These are phyloP conservation scores for Sporothrix inflata DNA, from an alignment of 2,329 filamentous ascomycete genomes.

Conservation along the genomic window DNA sequence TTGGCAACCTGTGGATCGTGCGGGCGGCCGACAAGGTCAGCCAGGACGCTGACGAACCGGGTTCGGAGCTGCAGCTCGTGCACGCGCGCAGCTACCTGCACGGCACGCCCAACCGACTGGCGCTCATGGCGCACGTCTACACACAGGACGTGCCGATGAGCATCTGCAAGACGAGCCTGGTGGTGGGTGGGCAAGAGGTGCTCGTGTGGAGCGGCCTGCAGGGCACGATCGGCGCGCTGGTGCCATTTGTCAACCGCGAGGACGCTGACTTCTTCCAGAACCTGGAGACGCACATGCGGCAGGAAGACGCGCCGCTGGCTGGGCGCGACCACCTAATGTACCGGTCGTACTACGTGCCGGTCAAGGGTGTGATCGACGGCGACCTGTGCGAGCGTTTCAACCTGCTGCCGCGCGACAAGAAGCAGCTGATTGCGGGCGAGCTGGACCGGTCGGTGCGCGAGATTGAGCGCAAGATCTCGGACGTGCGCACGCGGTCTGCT, in stretches of 20 bases:
- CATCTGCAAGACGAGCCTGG: constrained; percentile 84
- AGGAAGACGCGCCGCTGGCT: constrained; percentile 83
- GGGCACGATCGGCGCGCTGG: constrained; percentile 89
- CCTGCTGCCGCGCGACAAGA: constrained; percentile 81
- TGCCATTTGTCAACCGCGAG: constrained; percentile 88
- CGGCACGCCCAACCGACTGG: constrained; percentile 81
- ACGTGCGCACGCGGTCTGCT: constrained; percentile 62
- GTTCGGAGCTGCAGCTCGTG: constrained; percentile 84
- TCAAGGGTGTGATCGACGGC: constrained; percentile 95
- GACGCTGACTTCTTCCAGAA: constrained; percentile 98
- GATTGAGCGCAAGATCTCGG: constrained; percentile 93
- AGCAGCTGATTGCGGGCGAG: constrained; percentile 92
- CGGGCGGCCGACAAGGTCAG: constrained; percentile 85
- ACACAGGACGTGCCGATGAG: constrained; percentile 90
- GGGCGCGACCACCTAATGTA: constrained; percentile 96
- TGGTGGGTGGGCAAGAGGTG: constrained; percentile 89
- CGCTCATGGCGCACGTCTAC: constrained; percentile 85
- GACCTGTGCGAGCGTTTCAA: constrained; percentile 94
- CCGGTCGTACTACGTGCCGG: constrained; percentile 91
- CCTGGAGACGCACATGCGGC: constrained; percentile 83
- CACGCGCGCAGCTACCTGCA: constrained; percentile 90
- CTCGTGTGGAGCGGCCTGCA: constrained; percentile 93
- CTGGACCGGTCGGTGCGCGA: constrained; percentile 87
- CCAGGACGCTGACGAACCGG: constrained; percentile 88
- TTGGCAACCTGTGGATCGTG: constrained; percentile 93